Conservation (phyloP, 2,329 filamentous ascomycete genomes). For the Scleromitrula shiraiana region DNA sequence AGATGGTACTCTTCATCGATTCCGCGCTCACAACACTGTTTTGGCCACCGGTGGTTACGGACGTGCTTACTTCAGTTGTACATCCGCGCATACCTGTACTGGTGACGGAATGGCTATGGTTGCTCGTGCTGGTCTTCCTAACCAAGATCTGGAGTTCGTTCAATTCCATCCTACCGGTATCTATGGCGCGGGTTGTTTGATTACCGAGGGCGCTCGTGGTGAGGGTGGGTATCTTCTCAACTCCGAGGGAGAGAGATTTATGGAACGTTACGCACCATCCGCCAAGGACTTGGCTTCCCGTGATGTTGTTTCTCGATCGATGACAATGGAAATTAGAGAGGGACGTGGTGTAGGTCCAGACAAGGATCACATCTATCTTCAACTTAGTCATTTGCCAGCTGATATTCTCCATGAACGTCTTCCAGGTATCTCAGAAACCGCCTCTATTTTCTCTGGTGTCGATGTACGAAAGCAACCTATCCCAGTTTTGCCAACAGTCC, state of each 20-base stretch:
- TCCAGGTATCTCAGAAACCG: constrained; percentile 43
- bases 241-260: constrained; percentile 39
- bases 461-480: constrained; percentile 41
- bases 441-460: constrained; percentile 40
- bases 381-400: constrained; percentile 39
- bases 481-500: constrained; percentile 42
- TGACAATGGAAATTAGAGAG: constrained; percentile 42
- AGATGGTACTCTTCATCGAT: constrained; percentile 40
- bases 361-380: constrained; percentile 40
- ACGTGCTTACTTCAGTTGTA: constrained; percentile 42
- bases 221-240: constrained; percentile 44
- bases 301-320: constrained; percentile 39
- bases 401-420: constrained; percentile 40
- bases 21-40: constrained; percentile 37
- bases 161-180: constrained; percentile 44
- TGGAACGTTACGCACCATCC: constrained; percentile 44
- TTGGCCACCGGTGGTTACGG: constrained; percentile 42
- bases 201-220: constrained; percentile 42
- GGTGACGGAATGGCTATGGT: constrained; percentile 44
- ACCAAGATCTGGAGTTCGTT: constrained; percentile 44
- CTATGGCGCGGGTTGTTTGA: constrained; percentile 41
- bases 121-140: constrained; percentile 38
- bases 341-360: constrained; percentile 38
- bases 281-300: constrained; percentile 41
- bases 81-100: constrained; percentile 41